Percentiles rank a stretch among this genome's conserved stretches.
These are phyloP conservation scores for Pseudogymnoascus sp. DNA, from an alignment of 2,329 filamentous ascomycete species.

Conservation along the genomic window DNA sequence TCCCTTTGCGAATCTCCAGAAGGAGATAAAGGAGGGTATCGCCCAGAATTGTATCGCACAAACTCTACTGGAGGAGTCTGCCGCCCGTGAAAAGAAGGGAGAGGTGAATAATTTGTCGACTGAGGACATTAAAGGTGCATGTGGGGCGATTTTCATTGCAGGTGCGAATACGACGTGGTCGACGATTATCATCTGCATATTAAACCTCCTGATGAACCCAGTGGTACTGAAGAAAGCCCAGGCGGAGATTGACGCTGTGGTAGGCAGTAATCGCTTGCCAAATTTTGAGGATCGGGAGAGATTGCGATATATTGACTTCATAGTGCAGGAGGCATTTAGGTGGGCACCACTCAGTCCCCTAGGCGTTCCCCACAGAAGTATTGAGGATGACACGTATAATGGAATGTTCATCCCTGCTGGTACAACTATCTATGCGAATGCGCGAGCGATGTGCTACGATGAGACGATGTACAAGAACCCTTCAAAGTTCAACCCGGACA, in stretches of 20 bases:
- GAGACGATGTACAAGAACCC: slow-evolving; percentile 36
- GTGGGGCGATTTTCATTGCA: slow-evolving; percentile 42
- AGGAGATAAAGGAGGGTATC: slow-evolving; percentile 9
- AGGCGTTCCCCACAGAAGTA: slow-evolving; percentile 48
- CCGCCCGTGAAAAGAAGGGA: neutral
- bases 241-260: slow-evolving; percentile 40
- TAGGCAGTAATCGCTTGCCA: slow-evolving; percentile 41
- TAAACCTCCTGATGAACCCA: slow-evolving; percentile 28
- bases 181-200: slow-evolving; percentile 36
- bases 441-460: slow-evolving; percentile 50
- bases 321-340: slow-evolving; percentile 42
- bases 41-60: neutral
- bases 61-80: neutral
- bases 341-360: slow-evolving; percentile 41
- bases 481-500: slow-evolving; percentile 40
- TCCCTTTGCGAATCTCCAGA: slow-evolving; percentile 30
- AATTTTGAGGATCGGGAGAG: slow-evolving; percentile 37
- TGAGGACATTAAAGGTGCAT: slow-evolving; percentile 40
- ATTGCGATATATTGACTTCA: slow-evolving; percentile 39
- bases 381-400: slow-evolving; percentile 50
- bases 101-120: slow-evolving; percentile 14
- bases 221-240: slow-evolving; percentile 40
- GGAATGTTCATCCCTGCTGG: slow-evolving; percentile 53
- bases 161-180: slow-evolving; percentile 36
- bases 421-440: slow-evolving; percentile 33